phyloP scores from a whole-genome alignment of 306 rosid genomes.

The Fragaria vesca region DNA sequence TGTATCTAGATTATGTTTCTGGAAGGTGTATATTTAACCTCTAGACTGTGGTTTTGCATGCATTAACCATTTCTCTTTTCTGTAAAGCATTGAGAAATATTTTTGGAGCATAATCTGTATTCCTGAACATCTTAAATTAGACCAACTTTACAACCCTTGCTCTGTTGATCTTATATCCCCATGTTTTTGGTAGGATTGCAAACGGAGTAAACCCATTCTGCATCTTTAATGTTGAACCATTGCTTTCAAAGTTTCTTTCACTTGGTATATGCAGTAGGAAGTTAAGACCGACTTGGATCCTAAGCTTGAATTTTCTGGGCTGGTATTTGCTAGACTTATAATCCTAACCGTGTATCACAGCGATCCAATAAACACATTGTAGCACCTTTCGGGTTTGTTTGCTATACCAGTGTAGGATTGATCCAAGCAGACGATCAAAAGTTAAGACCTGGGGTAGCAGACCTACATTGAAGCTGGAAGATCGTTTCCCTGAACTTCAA shows the following conservation, averaged over 20 bases:
- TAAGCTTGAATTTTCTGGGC: too few relatives aligned
- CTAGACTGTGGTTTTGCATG: conserved; percentile 6
- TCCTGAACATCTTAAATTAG: neutral
- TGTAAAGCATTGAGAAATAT: neutral
- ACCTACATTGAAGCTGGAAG: too few relatives aligned
- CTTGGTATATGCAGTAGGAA: neutral
- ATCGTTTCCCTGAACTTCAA: too few relatives aligned
- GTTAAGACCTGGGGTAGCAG: too few relatives aligned
- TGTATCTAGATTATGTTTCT: conserved; percentile 18
- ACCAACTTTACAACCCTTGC: neutral
- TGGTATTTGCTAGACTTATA: too few relatives aligned
- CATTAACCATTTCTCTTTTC: neutral
- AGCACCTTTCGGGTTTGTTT: too few relatives aligned
- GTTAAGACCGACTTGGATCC: neutral
- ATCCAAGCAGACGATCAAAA: too few relatives aligned
- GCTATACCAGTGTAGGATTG: too few relatives aligned
- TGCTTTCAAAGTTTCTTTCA: neutral
- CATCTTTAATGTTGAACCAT: neutral
- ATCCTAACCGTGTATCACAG: too few relatives aligned
- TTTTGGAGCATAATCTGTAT: neutral
- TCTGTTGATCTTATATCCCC: neutral
- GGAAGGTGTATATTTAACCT: conserved; percentile 2
- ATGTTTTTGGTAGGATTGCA: too few relatives aligned
- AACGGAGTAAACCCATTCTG: too few relatives aligned
- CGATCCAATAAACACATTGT: too few relatives aligned